Percentiles rank a stretch among this genome's conserved stretches.
Conservation (phyloP, 805 yeast species). For the Saccharomycopsis sp. region DNA sequence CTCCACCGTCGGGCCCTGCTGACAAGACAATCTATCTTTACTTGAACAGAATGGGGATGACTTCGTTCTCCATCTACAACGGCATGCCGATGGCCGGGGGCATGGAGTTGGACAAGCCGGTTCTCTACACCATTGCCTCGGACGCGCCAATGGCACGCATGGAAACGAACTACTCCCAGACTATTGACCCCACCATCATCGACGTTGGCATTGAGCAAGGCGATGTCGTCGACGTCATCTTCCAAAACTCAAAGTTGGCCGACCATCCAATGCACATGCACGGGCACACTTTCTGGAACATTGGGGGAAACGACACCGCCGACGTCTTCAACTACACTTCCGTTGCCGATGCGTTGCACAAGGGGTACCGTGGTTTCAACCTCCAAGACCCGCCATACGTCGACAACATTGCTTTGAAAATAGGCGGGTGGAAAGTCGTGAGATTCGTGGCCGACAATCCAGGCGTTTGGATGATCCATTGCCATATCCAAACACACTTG, state of each 20-base stretch:
- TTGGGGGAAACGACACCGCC: constrained; percentile 24
- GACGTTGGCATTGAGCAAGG: too few relatives aligned
- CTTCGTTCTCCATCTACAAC: too few relatives aligned
- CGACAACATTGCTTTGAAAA: constrained; percentile 24
- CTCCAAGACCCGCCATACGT: constrained; percentile 24
- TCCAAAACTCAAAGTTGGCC: constrained; percentile 27
- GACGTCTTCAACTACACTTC: constrained; percentile 25
- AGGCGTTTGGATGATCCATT: constrained; percentile 29
- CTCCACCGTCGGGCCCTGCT: neutral
- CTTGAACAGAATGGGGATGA: too few relatives aligned
- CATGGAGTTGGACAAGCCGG: too few relatives aligned
- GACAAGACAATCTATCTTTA: too few relatives aligned
- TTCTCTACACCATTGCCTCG: too few relatives aligned
- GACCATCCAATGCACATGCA: constrained; percentile 32
- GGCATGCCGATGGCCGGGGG: too few relatives aligned
- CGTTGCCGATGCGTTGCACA: constrained; percentile 25
- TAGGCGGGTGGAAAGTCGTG: constrained; percentile 30
- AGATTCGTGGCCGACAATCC: constrained; percentile 30
- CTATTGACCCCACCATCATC: constrained; percentile 4
- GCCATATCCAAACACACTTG: constrained; percentile 31
- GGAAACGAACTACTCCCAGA: neutral
- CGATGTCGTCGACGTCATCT: constrained; percentile 28
- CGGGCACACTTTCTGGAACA: constrained; percentile 29
- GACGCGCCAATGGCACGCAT: too few relatives aligned
- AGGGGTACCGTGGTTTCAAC: constrained; percentile 22